These are phyloP conservation scores for Tetratostichococcus sp. DNA, from an alignment of 139 green algal genomes.

Conservation along the genomic window DNA sequence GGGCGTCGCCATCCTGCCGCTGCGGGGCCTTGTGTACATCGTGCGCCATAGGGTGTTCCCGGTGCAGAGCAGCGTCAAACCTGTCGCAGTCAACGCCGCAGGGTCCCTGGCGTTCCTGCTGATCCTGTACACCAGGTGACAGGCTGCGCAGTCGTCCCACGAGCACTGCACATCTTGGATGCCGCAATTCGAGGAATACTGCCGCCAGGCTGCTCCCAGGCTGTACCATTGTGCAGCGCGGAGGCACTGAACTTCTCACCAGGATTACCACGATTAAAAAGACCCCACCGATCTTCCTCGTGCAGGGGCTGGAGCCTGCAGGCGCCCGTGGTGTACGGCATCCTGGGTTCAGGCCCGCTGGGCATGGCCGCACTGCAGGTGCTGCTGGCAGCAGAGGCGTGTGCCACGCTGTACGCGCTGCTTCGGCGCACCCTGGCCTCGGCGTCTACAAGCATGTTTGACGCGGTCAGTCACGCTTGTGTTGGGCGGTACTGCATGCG, in stretches of 20 bases:
- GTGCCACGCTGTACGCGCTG: not conserved
- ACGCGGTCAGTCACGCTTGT: not conserved
- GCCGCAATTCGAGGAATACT: too few relatives aligned
- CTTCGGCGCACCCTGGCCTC: not conserved
- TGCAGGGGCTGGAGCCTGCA: not conserved
- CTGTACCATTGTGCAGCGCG: too few relatives aligned
- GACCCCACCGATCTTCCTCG: not conserved
- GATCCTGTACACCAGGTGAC: not conserved
- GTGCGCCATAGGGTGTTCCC: not conserved
- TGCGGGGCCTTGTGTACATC: not conserved
- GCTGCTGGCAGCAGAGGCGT: not conserved
- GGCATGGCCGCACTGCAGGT: not conserved
- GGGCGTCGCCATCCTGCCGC: too few relatives aligned
- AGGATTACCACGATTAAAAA: too few relatives aligned
- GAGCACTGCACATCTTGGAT: too few relatives aligned
- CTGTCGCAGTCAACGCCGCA: not conserved
- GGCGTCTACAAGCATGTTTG: not conserved
- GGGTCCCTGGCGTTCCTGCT: not conserved
- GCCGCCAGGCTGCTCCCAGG: too few relatives aligned
- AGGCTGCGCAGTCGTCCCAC: too few relatives aligned
- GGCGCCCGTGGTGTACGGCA: not conserved
- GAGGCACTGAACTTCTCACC: too few relatives aligned
- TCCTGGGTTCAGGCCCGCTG: not conserved
- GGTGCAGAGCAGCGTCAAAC: not conserved
- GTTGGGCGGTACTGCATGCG: too few relatives aligned